phyloP scores from a whole-genome alignment of 1,139 yeast species.

The Scheffersomyces stambukii region DNA sequence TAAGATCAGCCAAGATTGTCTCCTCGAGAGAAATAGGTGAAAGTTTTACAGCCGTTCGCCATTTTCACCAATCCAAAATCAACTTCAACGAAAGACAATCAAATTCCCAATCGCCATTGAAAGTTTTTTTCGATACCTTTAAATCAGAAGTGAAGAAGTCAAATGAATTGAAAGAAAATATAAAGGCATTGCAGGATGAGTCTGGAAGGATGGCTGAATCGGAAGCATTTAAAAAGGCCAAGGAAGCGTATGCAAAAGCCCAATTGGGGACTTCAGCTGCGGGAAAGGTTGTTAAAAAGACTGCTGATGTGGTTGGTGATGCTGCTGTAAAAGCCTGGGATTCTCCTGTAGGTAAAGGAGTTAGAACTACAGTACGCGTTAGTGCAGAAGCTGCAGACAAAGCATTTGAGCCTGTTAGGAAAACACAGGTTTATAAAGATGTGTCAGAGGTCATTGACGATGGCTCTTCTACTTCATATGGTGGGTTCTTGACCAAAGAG shows the following conservation, averaged over 20 bases:
- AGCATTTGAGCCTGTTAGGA: slow-evolving; percentile 90
- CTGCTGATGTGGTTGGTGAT: slow-evolving; percentile 91
- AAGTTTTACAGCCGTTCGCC: slow-evolving; percentile 6
- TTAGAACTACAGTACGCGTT: slow-evolving; percentile 73
- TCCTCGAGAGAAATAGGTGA: no score
- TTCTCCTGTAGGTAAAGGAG: slow-evolving; percentile 84
- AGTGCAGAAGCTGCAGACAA: slow-evolving; percentile 83
- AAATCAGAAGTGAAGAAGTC: slow-evolving; percentile 87
- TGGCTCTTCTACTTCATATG: slow-evolving; percentile 83
- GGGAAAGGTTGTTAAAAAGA: slow-evolving; percentile 77
- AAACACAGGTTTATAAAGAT: slow-evolving; percentile 86
- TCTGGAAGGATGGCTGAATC: slow-evolving; percentile 93
- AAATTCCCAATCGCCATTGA: slow-evolving; percentile 66
- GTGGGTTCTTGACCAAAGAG: slow-evolving; percentile 88
- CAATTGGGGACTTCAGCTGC: slow-evolving; percentile 79
- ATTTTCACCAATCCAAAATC: slow-evolving; percentile 8
- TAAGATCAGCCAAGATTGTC: no score
- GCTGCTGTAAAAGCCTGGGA: slow-evolving; percentile 96
- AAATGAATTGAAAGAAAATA: slow-evolving; percentile 83
- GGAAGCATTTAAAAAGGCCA: slow-evolving; percentile 89
- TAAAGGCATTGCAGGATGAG: slow-evolving; percentile 93
- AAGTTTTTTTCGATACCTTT: slow-evolving; percentile 92
- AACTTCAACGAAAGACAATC: slow-evolving; percentile 20
- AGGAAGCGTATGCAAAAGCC: slow-evolving; percentile 87
- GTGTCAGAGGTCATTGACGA: slow-evolving; percentile 88